phyloP scores from a whole-genome alignment of 2,329 filamentous ascomycete species.

The Hymenoscyphus fructigenus region DNA sequence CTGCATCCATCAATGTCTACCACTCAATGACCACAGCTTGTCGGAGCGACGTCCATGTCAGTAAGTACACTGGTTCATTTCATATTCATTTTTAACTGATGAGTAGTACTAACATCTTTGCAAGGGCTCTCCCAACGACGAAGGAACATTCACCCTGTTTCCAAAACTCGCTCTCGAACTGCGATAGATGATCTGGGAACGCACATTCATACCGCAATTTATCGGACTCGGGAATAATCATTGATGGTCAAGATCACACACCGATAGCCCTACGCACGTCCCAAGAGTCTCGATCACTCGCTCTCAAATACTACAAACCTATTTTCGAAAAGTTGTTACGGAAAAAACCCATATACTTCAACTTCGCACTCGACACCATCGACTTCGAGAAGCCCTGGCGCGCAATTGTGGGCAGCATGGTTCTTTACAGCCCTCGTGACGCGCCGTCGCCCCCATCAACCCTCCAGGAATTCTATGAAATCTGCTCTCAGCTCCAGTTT shows the following conservation, averaged over 20 bases:
- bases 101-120: no score
- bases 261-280: background rate
- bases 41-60: no score
- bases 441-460: no score
- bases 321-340: background rate
- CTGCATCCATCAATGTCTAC: no score
- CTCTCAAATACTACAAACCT: background rate
- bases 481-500: background rate
- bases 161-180: background rate
- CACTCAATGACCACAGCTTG: no score
- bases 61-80: no score
- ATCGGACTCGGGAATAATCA: background rate
- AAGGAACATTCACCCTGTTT: background rate
- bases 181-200: background rate
- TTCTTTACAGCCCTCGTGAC: background rate
- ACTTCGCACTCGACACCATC: background rate
- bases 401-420: background rate
- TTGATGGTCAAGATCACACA: no score
- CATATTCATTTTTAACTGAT: no score
- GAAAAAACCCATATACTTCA: background rate
- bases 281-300: background rate
- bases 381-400: background rate
- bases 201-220: background rate
- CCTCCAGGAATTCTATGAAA: background rate
- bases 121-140: no score